Base-by-base conservation (phyloP, 1,284 basidiomycete species). In the Pseudozyma thailandica region DNA sequence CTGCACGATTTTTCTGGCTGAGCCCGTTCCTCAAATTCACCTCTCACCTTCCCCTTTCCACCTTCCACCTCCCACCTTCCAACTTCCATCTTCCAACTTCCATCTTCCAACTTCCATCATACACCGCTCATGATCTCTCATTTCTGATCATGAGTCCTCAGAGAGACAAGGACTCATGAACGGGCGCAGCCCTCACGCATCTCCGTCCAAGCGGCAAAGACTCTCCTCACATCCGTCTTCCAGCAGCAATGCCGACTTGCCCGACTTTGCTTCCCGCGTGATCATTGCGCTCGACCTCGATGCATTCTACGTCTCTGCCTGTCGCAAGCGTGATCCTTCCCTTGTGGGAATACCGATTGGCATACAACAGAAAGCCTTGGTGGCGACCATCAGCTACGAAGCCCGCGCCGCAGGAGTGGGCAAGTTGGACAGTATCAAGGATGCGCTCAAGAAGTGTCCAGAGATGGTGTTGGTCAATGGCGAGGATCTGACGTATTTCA, bases 301-400 rank as follows among this genome's bases (percentile, higher is more conserved):
- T 30, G 71, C 70, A 2, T 75, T 77, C 77, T 83, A 83, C 50
- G 83, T 81, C 30, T 78, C 80, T n/a, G 81, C 81, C 15, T 82
- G 82, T 25, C 74, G 84, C 10, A 71, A 81, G 9, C 72, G 77
- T 25, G 74, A 85, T 46, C 83, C 84, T 0, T 44, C 69, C 3
- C 78, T 85, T 8, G 39, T 72, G 5, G 81, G 82, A 18, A 74
- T 78, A 26, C 83, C 84, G 4, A 75, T 85, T 21, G 84, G 84
- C 1, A 81, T 85, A 47, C 78, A 82, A 58, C 84, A 85, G 50
- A 85, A 85, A 74, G 74, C 71, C 4, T 75, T 84, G n/a, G 74
- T 84, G 6, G 84, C 84, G 2, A 84, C 84, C 16, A 74, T 78
- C 56, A 74, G 66, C 30, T 85, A 84, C 42, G 84, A 85, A 74